Evolutionary conservation across 2,329 filamentous ascomycete genomes (phyloP).

Genomic region (Sporothrix pallida): DNA sequence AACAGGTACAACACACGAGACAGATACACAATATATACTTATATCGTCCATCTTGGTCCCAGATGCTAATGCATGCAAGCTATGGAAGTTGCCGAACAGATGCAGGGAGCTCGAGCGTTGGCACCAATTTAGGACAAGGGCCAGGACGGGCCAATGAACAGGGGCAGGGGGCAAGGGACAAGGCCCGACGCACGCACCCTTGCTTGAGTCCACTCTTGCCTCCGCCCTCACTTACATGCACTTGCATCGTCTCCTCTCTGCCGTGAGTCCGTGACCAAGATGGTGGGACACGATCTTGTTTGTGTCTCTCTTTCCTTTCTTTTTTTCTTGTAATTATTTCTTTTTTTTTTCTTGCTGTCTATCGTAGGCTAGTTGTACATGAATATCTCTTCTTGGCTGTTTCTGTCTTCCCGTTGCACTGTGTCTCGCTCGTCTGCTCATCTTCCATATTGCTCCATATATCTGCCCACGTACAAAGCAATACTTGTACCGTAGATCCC

Average conservation of each 20-base stretch:
- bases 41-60: neutral
- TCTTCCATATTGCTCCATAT: no score
- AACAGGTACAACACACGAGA: neutral
- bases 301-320: neutral
- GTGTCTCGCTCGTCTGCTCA: neutral
- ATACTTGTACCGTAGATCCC: constrained; percentile 24
- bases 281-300: neutral
- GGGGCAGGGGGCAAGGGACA: no score
- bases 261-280: neutral
- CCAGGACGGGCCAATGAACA: neutral
- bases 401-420: neutral
- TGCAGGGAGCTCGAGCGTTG: neutral
- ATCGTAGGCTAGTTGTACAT: no score
- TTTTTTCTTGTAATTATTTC: no score
- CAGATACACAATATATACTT: neutral
- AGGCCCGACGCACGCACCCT: neutral
- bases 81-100: constrained; percentile 11
- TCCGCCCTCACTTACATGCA: neutral
- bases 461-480: neutral
- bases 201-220: neutral
- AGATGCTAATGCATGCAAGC: neutral
- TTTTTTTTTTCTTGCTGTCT: no score
- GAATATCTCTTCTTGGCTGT: no score
- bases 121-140: neutral
- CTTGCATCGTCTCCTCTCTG: neutral